Evolutionary conservation across 2,329 filamentous ascomycete species (phyloP).

Genomic region (Arachnomyces sp.): DNA sequence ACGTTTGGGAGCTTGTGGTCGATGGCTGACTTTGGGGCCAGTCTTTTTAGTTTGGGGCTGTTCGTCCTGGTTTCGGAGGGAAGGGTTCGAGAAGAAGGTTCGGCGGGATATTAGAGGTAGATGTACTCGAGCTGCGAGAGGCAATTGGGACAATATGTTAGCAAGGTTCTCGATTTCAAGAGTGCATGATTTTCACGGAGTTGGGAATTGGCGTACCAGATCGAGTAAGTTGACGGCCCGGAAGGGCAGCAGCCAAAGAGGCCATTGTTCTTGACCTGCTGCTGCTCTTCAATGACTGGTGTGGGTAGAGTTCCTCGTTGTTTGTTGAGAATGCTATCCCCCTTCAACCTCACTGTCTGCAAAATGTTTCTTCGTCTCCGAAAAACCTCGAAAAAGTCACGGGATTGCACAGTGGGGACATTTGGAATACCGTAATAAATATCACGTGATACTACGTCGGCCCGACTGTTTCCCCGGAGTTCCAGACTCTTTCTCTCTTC

Average conservation of each 20-base stretch:
- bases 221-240: constrained; percentile 31
- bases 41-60: constrained; percentile 2
- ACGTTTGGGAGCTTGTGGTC: constrained; percentile 23
- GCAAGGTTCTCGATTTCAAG: constrained; percentile 5
- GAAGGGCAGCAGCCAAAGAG: constrained; percentile 30
- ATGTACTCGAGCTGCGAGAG: constrained; percentile 5
- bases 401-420: too few relatives aligned
- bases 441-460: too few relatives aligned
- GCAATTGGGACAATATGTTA: neutral
- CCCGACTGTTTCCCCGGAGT: too few relatives aligned
- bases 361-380: too few relatives aligned
- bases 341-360: too few relatives aligned
- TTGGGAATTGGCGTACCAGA: constrained; percentile 20
- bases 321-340: too few relatives aligned
- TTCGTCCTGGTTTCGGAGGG: constrained; percentile 4
- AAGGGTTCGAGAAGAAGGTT: constrained; percentile 9
- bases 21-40: constrained; percentile 23
- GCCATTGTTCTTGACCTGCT: constrained; percentile 21
- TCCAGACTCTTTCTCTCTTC: too few relatives aligned
- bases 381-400: too few relatives aligned
- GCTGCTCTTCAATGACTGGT: too few relatives aligned
- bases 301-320: too few relatives aligned
- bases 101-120: constrained; percentile 11
- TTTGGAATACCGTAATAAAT: too few relatives aligned
- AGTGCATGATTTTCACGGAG: neutral